These are phyloP conservation scores for Ascochyta koolunga DNA, from an alignment of 2,329 filamentous ascomycete species.

Conservation along the genomic window DNA sequence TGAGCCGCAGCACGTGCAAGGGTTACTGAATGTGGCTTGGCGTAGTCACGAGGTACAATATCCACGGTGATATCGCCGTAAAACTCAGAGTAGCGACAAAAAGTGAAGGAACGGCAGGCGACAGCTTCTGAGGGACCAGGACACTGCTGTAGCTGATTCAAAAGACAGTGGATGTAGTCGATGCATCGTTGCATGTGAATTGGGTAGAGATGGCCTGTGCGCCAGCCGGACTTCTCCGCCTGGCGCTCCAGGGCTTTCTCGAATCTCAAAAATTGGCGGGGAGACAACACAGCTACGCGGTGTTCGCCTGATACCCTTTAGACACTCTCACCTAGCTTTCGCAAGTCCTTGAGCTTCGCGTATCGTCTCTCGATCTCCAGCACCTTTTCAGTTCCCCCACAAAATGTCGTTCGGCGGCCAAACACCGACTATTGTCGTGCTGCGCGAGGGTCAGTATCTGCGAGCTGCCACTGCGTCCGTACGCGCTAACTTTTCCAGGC, in stretches of 20 bases:
- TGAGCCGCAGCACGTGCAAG: constrained; percentile 13
- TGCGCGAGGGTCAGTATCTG: constrained; percentile 82
- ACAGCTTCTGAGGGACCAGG: not conserved
- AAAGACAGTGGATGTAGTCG: not conserved
- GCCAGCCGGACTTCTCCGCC: constrained; percentile 1
- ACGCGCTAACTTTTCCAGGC: constrained; percentile 61
- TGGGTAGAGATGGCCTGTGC: constrained; percentile 4
- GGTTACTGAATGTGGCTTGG: constrained; percentile 4
- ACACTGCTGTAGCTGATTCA: not conserved
- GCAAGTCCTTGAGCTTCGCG: constrained; percentile 34
- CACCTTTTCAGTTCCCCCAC: constrained; percentile 21
- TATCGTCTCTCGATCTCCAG: constrained; percentile 23
- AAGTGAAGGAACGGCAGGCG: not conserved
- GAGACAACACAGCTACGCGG: constrained; percentile 33
- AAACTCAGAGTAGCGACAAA: not conserved
- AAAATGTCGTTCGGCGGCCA: constrained; percentile 96
- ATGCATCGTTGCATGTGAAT: not conserved
- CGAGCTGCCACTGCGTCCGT: constrained; percentile 22
- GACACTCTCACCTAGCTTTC: constrained; percentile 6
- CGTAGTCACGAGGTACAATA: constrained; percentile 8
- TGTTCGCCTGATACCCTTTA: constrained; percentile 16
- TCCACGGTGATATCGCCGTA: not conserved
- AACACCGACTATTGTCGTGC: constrained; percentile 96
- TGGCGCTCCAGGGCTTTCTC: constrained; percentile 35
- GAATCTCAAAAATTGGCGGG: constrained; percentile 36